Conservation (phyloP, 1,284 basidiomycete genomes). For the Gymnopus androsaceus region DNA sequence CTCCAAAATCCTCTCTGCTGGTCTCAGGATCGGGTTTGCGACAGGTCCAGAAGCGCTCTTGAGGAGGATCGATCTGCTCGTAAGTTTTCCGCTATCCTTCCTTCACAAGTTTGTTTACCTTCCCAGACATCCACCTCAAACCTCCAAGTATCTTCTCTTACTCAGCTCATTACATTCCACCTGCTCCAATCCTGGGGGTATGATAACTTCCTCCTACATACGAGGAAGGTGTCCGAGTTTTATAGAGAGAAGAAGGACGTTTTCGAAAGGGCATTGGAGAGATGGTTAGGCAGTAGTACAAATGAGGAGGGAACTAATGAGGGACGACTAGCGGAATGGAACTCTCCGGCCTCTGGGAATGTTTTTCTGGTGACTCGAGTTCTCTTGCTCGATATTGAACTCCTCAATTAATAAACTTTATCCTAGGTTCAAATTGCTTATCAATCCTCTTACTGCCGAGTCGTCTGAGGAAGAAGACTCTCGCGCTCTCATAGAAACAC, state of each 20-base stretch:
- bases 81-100: constrained; percentile 35
- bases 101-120: background rate
- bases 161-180: constrained; percentile 74
- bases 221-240: constrained; percentile 71
- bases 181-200: constrained; percentile 80
- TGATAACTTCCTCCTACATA: constrained; percentile 78
- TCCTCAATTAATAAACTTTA: background rate
- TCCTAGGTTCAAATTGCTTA: constrained; percentile 67
- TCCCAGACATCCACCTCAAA: constrained; percentile 74
- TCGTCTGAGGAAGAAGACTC: constrained; percentile 63
- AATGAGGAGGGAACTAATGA: constrained; percentile 1
- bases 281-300: constrained; percentile 4
- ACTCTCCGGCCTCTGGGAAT: constrained; percentile 85
- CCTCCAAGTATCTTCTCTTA: constrained; percentile 77
- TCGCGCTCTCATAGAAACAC: constrained; percentile 73
- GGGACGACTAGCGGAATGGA: constrained; percentile 72
- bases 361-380: constrained; percentile 87
- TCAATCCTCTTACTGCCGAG: constrained; percentile 35
- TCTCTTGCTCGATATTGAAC: constrained; percentile 19
- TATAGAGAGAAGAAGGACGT: constrained; percentile 79
- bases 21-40: constrained; percentile 80
- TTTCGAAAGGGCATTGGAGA: constrained; percentile 63
- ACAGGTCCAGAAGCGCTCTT: constrained; percentile 79
- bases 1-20: constrained; percentile 85
- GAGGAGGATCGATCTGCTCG: constrained; percentile 73